Evolutionary conservation across 2,329 filamentous ascomycete genomes (phyloP).

Genomic region (Conoideocrella luteorostrata): DNA sequence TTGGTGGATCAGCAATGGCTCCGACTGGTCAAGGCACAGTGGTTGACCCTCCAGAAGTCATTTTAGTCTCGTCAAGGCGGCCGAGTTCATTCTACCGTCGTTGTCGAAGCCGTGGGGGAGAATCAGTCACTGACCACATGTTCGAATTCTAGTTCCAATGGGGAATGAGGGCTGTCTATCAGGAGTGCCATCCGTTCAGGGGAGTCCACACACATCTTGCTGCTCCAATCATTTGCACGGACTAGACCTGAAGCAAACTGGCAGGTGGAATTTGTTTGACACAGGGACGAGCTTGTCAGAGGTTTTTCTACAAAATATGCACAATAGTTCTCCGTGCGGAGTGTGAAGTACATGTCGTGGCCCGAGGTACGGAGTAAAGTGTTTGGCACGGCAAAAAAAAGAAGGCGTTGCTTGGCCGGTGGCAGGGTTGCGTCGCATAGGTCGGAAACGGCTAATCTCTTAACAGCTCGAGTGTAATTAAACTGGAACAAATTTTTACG

Average conservation of each 20-base stretch:
- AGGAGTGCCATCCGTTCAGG: too few relatives aligned
- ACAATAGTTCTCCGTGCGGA: too few relatives aligned
- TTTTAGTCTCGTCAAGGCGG: too few relatives aligned
- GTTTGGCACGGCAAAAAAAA: not conserved
- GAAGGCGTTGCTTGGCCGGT: too few relatives aligned
- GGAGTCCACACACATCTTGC: too few relatives aligned
- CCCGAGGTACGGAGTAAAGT: not conserved
- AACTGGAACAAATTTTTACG: not conserved
- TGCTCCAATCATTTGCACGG: too few relatives aligned
- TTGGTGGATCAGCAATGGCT: not conserved
- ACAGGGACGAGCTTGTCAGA: too few relatives aligned
- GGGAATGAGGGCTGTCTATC: not conserved
- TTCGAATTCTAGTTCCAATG: not conserved
- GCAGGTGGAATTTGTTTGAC: not conserved
- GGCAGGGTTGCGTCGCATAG: too few relatives aligned
- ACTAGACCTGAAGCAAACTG: not conserved
- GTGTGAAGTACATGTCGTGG: too few relatives aligned
- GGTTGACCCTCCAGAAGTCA: not conserved
- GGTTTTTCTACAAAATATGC: too few relatives aligned
- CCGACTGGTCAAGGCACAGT: not conserved
- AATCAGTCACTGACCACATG: not conserved
- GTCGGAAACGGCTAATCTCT: too few relatives aligned
- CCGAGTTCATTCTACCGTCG: not conserved
- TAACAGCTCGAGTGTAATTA: not conserved
- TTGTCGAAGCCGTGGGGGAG: not conserved